Conservation (phyloP, 176 grass and related monocot genomes). For the Musa beccarii region DNA sequence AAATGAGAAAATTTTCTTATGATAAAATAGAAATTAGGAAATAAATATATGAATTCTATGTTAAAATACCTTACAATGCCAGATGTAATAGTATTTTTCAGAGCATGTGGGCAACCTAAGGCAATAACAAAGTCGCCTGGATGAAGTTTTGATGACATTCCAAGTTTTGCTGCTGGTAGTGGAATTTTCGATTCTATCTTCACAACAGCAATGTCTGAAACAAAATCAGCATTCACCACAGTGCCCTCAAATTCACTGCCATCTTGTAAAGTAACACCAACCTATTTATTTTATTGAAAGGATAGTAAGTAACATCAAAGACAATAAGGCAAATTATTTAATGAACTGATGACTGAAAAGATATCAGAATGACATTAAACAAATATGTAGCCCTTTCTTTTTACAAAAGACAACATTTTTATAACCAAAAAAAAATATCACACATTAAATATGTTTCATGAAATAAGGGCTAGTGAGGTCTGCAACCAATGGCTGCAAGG, state of each 20-base stretch:
- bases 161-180: constrained; percentile 65
- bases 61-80: constrained; percentile 74
- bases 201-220: constrained; percentile 68
- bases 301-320: constrained; percentile 6
- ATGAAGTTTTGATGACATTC: constrained; percentile 52
- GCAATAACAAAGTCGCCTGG: constrained; percentile 76
- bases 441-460: not conserved
- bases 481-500: too few relatives aligned
- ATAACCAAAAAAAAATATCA: not conserved
- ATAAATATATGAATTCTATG: not conserved
- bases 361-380: not conserved
- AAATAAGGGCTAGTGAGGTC: too few relatives aligned
- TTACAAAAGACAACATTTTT: not conserved
- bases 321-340: not conserved
- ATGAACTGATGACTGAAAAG: not conserved
- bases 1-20: not conserved
- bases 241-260: constrained; percentile 56
- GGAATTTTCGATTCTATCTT: constrained; percentile 73
- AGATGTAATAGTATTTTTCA: constrained; percentile 90
- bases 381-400: too few relatives aligned
- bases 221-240: constrained; percentile 47
- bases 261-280: constrained; percentile 85
- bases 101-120: constrained; percentile 61
- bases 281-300: constrained; percentile 34
- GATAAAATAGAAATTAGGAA: not conserved